Percentiles rank a stretch among this genome's conserved stretches.
These are phyloP conservation scores for Boletus bicolor DNA, from an alignment of 768 basidiomycete genomes.

Conservation along the genomic window DNA sequence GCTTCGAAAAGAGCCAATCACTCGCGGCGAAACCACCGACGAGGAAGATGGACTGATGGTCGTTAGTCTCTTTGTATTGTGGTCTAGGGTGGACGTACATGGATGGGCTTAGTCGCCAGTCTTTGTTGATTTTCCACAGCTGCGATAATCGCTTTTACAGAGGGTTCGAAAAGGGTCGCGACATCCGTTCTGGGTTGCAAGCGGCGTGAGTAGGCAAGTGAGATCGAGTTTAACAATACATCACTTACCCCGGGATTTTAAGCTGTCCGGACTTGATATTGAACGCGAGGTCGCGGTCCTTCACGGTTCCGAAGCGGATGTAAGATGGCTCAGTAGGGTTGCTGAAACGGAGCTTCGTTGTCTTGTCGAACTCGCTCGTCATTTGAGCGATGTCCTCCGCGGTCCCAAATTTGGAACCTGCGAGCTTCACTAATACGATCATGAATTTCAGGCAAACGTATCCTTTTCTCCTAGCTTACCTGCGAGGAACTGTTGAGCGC, in stretches of 20 bases:
- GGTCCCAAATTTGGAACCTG: constrained; percentile 38
- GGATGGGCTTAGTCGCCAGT: constrained; percentile 20
- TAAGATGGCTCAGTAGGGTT: constrained; percentile 39
- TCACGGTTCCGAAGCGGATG: constrained; percentile 45
- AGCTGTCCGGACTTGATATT: constrained; percentile 47
- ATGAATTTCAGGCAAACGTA: background rate
- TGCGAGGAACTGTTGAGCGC: constrained; percentile 39
- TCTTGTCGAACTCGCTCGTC: constrained; percentile 42
- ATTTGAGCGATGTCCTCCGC: constrained; percentile 43
- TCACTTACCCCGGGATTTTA: constrained; percentile 36
- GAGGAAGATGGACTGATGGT: constrained; percentile 34
- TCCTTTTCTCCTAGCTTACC: constrained; percentile 23
- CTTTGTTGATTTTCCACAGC: constrained; percentile 24
- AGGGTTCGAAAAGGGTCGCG: constrained; percentile 30
- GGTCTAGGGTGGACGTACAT: constrained; percentile 14
- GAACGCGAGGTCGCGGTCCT: constrained; percentile 38
- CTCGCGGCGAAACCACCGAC: constrained; percentile 47
- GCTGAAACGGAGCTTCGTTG: constrained; percentile 45
- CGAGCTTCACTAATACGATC: constrained; percentile 35
- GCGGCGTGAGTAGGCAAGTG: background rate
- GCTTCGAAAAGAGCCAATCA: constrained; percentile 38
- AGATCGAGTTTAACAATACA: too few relatives aligned
- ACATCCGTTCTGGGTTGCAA: constrained; percentile 25
- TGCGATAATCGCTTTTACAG: constrained; percentile 19
- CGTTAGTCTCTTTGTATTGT: constrained; percentile 1